Conservation (phyloP, 345 rosid genomes). For the Bruguiera sexangula region DNA sequence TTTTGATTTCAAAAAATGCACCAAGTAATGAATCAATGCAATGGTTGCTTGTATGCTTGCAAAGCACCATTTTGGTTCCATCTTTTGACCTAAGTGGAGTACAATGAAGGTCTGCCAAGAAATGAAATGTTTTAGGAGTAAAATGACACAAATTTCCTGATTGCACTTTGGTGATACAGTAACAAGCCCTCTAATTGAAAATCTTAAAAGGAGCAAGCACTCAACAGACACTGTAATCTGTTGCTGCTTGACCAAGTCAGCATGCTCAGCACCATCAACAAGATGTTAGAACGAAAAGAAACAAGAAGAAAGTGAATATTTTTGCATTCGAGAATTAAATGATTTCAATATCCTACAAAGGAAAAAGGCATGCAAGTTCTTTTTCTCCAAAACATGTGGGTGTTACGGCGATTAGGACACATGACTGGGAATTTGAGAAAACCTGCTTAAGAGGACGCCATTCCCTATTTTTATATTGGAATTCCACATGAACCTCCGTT, state of each 20-base stretch:
- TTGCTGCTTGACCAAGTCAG: too few relatives aligned
- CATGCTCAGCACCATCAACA: too few relatives aligned
- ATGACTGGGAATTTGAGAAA: conserved; percentile 1
- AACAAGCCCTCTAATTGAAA: too few relatives aligned
- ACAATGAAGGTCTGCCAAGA: not conserved
- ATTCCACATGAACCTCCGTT: conserved; percentile 1
- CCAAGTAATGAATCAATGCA: not conserved
- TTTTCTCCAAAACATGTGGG: conserved; percentile 1
- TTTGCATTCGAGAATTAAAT: not conserved
- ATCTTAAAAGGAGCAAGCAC: too few relatives aligned
- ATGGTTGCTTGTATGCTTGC: not conserved
- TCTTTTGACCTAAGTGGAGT: not conserved
- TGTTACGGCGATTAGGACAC: conserved; percentile 13
- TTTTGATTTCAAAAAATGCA: not conserved
- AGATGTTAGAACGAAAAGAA: not conserved
- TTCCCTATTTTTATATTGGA: conserved; percentile 8
- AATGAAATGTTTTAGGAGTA: not conserved
- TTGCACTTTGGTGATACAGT: too few relatives aligned
- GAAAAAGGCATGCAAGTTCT: conserved; percentile 4
- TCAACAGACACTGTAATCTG: too few relatives aligned
- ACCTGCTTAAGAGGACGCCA: conserved; percentile 4
- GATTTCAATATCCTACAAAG: not conserved
- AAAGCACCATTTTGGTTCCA: too few relatives aligned
- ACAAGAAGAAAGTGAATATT: not conserved
- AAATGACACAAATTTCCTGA: too few relatives aligned